phyloP scores from a whole-genome alignment of 2,329 filamentous ascomycete species.

The Neonectria faginata region DNA sequence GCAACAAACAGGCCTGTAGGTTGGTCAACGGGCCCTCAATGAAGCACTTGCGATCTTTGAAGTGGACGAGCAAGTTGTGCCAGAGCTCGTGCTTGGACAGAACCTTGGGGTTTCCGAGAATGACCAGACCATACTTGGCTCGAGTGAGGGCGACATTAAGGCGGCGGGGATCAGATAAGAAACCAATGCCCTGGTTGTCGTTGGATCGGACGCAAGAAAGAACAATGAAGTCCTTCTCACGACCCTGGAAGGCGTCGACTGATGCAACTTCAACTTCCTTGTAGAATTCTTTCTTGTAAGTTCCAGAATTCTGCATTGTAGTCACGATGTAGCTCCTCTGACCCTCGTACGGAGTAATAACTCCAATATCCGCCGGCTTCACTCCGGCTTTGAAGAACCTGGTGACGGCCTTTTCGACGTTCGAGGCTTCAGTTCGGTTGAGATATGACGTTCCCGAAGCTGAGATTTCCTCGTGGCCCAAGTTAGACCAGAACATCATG shows the following conservation, averaged over 20 bases:
- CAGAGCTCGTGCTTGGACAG: conserved; percentile 97
- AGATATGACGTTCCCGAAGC: conserved; percentile 98
- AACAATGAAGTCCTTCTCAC: conserved; percentile 99
- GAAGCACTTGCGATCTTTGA: conserved; percentile 95
- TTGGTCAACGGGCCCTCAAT: conserved; percentile 96
- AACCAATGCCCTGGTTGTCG: conserved; percentile 98
- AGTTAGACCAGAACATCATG: conserved; percentile 99
- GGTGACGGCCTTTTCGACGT: conserved; percentile 98
- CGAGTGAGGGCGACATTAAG: conserved; percentile 97
- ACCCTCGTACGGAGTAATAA: conserved; percentile 98
- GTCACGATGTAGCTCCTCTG: conserved; percentile 98
- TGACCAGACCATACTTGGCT: conserved; percentile 96
- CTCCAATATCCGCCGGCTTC: conserved; percentile 92
- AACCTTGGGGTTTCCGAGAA: conserved; percentile 97
- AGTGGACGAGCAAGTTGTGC: conserved; percentile 95
- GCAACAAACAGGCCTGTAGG: conserved; percentile 92
- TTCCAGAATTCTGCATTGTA: conserved; percentile 98
- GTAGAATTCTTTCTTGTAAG: conserved; percentile 98
- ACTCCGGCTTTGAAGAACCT: conserved; percentile 99
- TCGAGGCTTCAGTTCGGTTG: conserved; percentile 95
- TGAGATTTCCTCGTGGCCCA: conserved; percentile 97
- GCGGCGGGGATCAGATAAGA: conserved; percentile 96
- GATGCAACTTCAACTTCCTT: conserved; percentile 99
- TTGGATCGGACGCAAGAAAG: conserved; percentile 98
- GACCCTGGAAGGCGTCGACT: conserved; percentile 97